Conservation (phyloP, 805 yeast species). For the Pichia exigua region DNA sequence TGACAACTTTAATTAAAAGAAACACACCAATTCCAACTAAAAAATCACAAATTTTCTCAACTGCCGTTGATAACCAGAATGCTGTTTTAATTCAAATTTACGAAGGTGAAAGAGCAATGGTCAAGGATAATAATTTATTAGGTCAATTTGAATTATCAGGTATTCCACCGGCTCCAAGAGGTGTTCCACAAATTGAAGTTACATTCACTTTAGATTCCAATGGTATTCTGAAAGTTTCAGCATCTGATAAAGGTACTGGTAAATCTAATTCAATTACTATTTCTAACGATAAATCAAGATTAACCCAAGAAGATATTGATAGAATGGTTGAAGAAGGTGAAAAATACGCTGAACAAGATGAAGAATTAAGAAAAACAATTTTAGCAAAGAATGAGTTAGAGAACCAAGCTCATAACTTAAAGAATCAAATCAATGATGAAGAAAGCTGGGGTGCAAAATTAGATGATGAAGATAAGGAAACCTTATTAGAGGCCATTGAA, state of each 20-base stretch:
- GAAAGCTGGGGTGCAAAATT: conserved; percentile 67
- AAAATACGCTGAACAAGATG: conserved; percentile 87
- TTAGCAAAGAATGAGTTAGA: conserved; percentile 85
- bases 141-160: conserved; percentile 84
- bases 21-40: conserved; percentile 94
- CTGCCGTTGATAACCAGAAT: conserved; percentile 95
- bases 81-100: conserved; percentile 89
- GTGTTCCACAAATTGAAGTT: conserved; percentile 85
- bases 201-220: conserved; percentile 84
- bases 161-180: conserved; percentile 88
- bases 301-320: conserved; percentile 88
- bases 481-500: conserved; percentile 75
- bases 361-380: conserved; percentile 71
- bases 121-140: conserved; percentile 84
- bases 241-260: conserved; percentile 92
- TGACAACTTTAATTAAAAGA: conserved; percentile 92
- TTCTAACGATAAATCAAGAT: conserved; percentile 90
- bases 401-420: conserved; percentile 78
- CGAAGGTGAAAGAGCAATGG: conserved; percentile 95
- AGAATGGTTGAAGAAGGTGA: conserved; percentile 98
- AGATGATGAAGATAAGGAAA: conserved; percentile 86
- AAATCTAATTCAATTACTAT: conserved; percentile 85
- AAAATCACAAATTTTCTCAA: conserved; percentile 91
- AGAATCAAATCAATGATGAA: conserved; percentile 49
- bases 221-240: conserved; percentile 80